Evolutionary conservation across 2,329 filamentous ascomycete genomes (phyloP).

Genomic region (Arthroderma uncinatum): DNA sequence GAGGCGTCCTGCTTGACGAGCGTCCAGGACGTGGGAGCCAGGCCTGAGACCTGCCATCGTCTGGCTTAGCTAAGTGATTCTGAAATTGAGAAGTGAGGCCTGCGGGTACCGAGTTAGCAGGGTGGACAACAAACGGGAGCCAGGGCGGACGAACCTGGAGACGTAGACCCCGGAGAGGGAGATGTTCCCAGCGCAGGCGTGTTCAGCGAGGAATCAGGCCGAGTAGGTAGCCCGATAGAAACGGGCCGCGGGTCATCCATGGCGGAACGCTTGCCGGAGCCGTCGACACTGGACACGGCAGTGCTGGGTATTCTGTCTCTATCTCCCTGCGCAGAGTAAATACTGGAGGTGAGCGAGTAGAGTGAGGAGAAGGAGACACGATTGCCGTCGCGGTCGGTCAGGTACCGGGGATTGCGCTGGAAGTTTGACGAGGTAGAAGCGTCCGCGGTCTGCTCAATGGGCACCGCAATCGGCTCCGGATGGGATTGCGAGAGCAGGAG

Average conservation of each 20-base stretch:
- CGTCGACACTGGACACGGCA: conserved; percentile 27
- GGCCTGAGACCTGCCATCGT: not conserved
- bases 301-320: conserved; percentile 18
- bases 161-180: conserved; percentile 4
- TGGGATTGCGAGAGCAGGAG: not conserved
- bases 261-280: conserved; percentile 23
- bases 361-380: conserved; percentile 63
- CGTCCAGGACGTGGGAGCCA: conserved; percentile 25
- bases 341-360: conserved; percentile 42
- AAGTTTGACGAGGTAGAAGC: not conserved
- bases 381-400: conserved; percentile 39
- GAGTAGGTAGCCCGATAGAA: not conserved
- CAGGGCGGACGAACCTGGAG: conserved; percentile 6
- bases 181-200: not conserved
- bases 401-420: conserved; percentile 7
- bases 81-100: not conserved
- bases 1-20: conserved; percentile 58
- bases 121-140: not conserved
- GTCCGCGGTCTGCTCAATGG: not conserved
- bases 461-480: not conserved
- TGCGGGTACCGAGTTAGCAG: not conserved
- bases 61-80: not conserved
- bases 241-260: conserved; percentile 10
- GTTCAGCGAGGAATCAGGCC: not conserved
- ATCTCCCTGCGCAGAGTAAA: conserved; percentile 10